Base-by-base conservation (phyloP, 345 rosid species). In the Clausena lansium region DNA sequence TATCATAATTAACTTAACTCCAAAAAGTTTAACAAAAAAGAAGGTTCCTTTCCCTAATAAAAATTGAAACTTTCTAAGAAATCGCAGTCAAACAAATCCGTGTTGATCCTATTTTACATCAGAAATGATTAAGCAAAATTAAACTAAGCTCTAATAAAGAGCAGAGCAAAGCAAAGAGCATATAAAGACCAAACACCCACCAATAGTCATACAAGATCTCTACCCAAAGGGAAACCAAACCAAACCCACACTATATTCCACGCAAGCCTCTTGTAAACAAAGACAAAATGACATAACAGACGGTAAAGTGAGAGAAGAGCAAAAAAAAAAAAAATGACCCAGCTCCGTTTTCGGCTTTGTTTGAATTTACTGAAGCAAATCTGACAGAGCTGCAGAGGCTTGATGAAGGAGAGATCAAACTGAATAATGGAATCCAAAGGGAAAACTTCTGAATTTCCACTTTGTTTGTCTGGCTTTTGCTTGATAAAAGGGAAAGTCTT, bases 401-500 rank as follows among this genome's bases (percentile, higher is more conserved):
- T 55, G 80, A 57, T 50, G 80, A 57, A 36, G 71, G 54, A 30
- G 67, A 79, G 86, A 86, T 76, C 83, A 54, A 84, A 84, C 65
- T 35, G 82, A 84, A 69, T 52, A 52, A 52, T 52, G 81, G 80
- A 82, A 86, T 84, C 84, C 77, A 76, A 84, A 77, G 78, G 79
- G 30, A 68, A 80, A 68, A 78, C 75, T 69, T 83, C 82, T 76
- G 83, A 82, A 81, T 33, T 85, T 67, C 80, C 85, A 77, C 93
- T 85, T 87, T 87, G 76, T 57, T 82, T 39, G 67, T 54, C 75
- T 73, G 72, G 68, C 76, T 79, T 83, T 74, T 72, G 92, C 80
- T 87, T 81, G 91, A 91, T 87, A 83, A 86, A 86, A 86, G 94
- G 87, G 86, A 85, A 89, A 91, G 90, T 77, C 77, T 33, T n/a